Conservation (phyloP, 2,329 filamentous ascomycete genomes). For the Diaporthe amygdali region DNA sequence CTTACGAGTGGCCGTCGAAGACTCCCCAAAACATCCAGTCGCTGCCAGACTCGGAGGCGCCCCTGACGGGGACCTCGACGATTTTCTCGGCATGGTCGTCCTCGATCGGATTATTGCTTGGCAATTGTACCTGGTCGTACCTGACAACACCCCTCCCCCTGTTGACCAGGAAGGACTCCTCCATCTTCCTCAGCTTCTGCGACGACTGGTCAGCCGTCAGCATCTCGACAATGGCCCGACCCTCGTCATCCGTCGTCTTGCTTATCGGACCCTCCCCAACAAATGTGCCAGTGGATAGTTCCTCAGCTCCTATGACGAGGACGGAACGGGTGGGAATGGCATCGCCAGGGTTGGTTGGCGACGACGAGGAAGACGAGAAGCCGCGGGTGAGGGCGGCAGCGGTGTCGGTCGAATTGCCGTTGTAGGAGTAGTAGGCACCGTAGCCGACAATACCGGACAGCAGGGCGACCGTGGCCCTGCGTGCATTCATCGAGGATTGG, state of each 20-base stretch:
- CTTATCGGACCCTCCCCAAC: constrained; percentile 85
- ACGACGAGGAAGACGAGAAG: constrained; percentile 39
- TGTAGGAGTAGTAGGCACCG: constrained; percentile 78
- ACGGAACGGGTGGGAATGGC: constrained; percentile 66
- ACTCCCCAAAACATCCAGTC: constrained; percentile 99
- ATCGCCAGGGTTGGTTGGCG: constrained; percentile 40
- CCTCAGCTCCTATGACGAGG: constrained; percentile 86
- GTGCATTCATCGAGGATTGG: constrained; percentile 76
- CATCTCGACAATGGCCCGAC: constrained; percentile 91
- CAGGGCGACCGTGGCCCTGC: constrained; percentile 69
- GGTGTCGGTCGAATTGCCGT: constrained; percentile 45
- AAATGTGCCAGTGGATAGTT: constrained; percentile 87
- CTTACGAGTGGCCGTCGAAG: constrained; percentile 93
- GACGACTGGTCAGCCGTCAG: constrained; percentile 93
- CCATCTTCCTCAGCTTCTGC: constrained; percentile 83
- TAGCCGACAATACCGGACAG: constrained; percentile 76
- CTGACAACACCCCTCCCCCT: constrained; percentile 89
- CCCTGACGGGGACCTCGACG: constrained; percentile 77
- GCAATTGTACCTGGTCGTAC: constrained; percentile 93
- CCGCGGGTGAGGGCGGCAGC: constrained; percentile 43
- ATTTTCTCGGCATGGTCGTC: constrained; percentile 99
- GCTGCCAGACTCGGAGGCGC: constrained; percentile 58
- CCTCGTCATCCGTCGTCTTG: constrained; percentile 85
- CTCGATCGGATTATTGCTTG: constrained; percentile 97
- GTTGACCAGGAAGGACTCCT: constrained; percentile 90